Evolutionary conservation across 129 eudicot genomes (phyloP).

Genomic region (Chrysanthemum lavandulifolium): DNA sequence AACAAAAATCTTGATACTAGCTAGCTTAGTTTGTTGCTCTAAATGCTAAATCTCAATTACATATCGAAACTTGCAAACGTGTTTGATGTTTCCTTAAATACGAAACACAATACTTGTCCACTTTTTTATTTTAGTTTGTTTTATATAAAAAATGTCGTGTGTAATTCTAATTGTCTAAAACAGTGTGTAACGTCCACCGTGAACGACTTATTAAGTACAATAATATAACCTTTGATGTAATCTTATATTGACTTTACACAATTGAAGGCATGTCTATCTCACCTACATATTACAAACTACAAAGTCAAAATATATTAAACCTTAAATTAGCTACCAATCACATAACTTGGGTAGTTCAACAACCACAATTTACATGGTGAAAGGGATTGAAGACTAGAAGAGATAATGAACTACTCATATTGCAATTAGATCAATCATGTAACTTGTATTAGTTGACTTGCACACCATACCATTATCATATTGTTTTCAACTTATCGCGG

Average conservation of each 20-base stretch:
- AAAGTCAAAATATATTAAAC: constrained; percentile 8
- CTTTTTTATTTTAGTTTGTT: too few species aligned
- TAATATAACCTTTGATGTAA: neutral
- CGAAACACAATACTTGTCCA: too few species aligned
- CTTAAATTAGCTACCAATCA: constrained; percentile 6
- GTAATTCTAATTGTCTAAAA: too few species aligned
- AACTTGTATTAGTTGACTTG: neutral
- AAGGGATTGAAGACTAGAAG: neutral
- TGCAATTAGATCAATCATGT: neutral
- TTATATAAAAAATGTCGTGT: too few species aligned
- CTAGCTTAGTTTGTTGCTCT: too few species aligned
- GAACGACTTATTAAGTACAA: neutral
- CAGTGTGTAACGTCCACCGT: too few species aligned
- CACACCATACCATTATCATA: neutral
- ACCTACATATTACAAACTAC: neutral
- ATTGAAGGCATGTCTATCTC: constrained; percentile 2
- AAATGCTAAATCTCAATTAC: too few species aligned
- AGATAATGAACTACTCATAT: neutral
- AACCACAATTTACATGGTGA: constrained; percentile 7
- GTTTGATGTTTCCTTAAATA: too few species aligned
- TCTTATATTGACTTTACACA: neutral
- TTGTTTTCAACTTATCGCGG: too few species aligned
- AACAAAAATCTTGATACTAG: too few species aligned
- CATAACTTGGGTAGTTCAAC: constrained; percentile 22
- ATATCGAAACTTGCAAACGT: too few species aligned